Evolutionary conservation across 306 rosid genomes (phyloP).

Genomic region (Prunus persica): Prunus_persica_NCBIv2 NC_034011.1:25888501-25889000

Average conservation of each 20-base stretch:
- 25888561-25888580: neutral
- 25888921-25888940: conserved; percentile 30
- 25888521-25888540: conserved; percentile 8
- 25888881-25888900: conserved; percentile 78
- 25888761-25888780: conserved; percentile 81
- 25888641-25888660: no score
- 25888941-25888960: neutral
- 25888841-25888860: conserved; percentile 78
- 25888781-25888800: conserved; percentile 86
- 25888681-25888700: neutral
- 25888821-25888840: conserved; percentile 90
- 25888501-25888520: neutral
- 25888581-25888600: neutral
- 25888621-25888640: neutral
- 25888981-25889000: conserved; percentile 25
- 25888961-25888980: neutral
- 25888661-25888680: neutral
- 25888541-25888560: neutral
- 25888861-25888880: conserved; percentile 58
- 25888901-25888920: conserved; percentile 93
- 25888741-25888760: conserved; percentile 46
- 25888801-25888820: conserved; percentile 83
- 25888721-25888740: conserved; percentile 11
- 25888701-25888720: conserved; percentile 10
- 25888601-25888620: neutral